Conservation (phyloP, 805 yeast species). For the Limtongozyma cylindracea region DNA sequence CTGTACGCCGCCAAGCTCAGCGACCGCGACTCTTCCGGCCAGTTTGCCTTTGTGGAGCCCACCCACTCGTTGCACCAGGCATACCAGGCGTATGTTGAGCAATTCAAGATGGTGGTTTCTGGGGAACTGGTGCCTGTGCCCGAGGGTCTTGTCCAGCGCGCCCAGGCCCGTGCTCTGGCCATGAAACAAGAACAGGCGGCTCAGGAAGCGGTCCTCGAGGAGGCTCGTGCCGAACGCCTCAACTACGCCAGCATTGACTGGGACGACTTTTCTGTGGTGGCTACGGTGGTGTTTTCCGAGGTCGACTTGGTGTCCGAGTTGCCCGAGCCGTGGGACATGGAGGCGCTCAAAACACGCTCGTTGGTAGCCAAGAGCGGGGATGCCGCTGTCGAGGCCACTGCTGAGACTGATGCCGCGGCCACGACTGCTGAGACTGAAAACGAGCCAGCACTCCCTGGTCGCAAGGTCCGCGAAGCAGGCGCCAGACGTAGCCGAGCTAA, state of each 20-base stretch:
- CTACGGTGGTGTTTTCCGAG: conserved; percentile 37
- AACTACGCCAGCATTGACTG: conserved; percentile 66
- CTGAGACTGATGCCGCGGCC: conserved; percentile 1
- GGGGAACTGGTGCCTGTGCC: too few relatives aligned
- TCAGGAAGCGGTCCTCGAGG: conserved; percentile 11
- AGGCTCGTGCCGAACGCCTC: conserved; percentile 5
- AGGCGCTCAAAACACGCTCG: conserved; percentile 5
- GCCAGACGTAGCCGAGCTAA: conserved; percentile 1
- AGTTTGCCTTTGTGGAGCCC: conserved; percentile 40
- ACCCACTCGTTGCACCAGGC: conserved; percentile 33
- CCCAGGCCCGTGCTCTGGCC: conserved; percentile 32
- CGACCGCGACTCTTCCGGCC: too few relatives aligned
- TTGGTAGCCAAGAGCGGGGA: neutral
- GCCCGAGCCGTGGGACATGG: conserved; percentile 6
- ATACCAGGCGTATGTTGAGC: conserved; percentile 23
- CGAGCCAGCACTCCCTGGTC: too few relatives aligned
- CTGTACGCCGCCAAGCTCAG: too few relatives aligned
- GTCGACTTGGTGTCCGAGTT: conserved; percentile 31
- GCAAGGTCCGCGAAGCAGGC: conserved; percentile 1
- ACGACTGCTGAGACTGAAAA: neutral
- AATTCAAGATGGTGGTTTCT: conserved; percentile 21
- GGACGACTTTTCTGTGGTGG: conserved; percentile 59
- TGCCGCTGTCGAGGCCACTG: too few relatives aligned
- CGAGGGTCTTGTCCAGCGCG: conserved; percentile 4
- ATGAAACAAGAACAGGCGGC: conserved; percentile 12